Evolutionary conservation across 805 yeast genomes (phyloP).

Genomic region (Crinitomyces ghanaensis): DNA sequence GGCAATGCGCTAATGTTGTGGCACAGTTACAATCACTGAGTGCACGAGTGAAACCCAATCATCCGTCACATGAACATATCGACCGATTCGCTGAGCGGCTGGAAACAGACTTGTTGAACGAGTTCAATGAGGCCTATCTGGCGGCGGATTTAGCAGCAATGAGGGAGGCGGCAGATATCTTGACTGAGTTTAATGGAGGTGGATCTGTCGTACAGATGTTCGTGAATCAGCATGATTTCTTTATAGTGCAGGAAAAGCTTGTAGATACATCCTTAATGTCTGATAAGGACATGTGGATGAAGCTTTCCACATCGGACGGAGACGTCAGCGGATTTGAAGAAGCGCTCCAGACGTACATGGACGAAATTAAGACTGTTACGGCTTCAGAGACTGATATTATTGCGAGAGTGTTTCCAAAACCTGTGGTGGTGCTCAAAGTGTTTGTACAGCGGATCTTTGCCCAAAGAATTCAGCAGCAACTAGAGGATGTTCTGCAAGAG

Average conservation of each 20-base stretch:
- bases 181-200: constrained; percentile 78
- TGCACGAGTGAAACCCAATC: constrained; percentile 38
- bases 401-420: constrained; percentile 56
- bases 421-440: constrained; percentile 53
- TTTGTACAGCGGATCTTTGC: constrained; percentile 70
- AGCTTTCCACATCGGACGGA: constrained; percentile 47
- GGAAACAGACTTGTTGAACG: constrained; percentile 58
- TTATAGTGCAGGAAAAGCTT: constrained; percentile 39
- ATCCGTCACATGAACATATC: constrained; percentile 33
- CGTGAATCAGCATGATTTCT: constrained; percentile 66
- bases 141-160: constrained; percentile 57
- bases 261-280: constrained; percentile 23
- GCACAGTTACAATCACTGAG: constrained; percentile 56
- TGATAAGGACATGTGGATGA: constrained; percentile 38
- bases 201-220: constrained; percentile 69
- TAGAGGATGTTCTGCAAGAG: constrained; percentile 44
- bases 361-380: constrained; percentile 47
- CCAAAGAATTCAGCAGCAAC: constrained; percentile 41
- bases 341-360: constrained; percentile 40
- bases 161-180: constrained; percentile 60
- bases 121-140: constrained; percentile 65
- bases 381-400: constrained; percentile 65
- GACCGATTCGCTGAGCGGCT: constrained; percentile 64
- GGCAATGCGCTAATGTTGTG: constrained; percentile 58
- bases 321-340: constrained; percentile 40